Evolutionary conservation across 768 basidiomycete species (phyloP).

Genomic region (Strobilomyces dryophilus): DNA sequence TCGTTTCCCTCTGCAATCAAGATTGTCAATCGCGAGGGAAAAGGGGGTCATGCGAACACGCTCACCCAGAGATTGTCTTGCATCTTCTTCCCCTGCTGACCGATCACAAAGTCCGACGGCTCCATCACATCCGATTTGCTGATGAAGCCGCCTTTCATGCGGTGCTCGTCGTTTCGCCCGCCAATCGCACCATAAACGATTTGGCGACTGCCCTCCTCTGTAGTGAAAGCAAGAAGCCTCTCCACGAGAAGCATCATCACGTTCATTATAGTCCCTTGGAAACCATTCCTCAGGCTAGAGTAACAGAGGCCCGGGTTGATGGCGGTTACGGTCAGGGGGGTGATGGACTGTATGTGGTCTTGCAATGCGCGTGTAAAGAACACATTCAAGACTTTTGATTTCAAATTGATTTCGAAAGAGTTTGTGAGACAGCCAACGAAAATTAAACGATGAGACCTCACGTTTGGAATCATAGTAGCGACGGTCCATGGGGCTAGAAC

Average conservation of each 20-base stretch:
- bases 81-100: conserved; percentile 25
- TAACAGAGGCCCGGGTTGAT: conserved; percentile 31
- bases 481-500: conserved; percentile 8
- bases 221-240: conserved; percentile 13
- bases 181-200: conserved; percentile 31
- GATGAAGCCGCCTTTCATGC: conserved; percentile 22
- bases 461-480: conserved; percentile 29
- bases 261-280: not conserved
- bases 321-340: conserved; percentile 23
- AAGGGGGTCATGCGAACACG: not conserved
- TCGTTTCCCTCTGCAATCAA: conserved; percentile 15
- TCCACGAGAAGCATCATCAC: conserved; percentile 2
- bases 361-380: conserved; percentile 30
- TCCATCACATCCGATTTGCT: conserved; percentile 12
- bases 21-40: not conserved
- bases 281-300: conserved; percentile 19
- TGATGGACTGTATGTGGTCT: conserved; percentile 12
- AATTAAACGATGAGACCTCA: conserved; percentile 1
- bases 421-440: not conserved
- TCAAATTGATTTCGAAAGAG: not conserved
- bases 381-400: conserved; percentile 25
- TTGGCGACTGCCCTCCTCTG: conserved; percentile 34
- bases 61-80: conserved; percentile 36
- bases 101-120: conserved; percentile 32
- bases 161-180: conserved; percentile 16